phyloP scores from a whole-genome alignment of 768 basidiomycete species.

The Leccinellum rugosiceps region DNA sequence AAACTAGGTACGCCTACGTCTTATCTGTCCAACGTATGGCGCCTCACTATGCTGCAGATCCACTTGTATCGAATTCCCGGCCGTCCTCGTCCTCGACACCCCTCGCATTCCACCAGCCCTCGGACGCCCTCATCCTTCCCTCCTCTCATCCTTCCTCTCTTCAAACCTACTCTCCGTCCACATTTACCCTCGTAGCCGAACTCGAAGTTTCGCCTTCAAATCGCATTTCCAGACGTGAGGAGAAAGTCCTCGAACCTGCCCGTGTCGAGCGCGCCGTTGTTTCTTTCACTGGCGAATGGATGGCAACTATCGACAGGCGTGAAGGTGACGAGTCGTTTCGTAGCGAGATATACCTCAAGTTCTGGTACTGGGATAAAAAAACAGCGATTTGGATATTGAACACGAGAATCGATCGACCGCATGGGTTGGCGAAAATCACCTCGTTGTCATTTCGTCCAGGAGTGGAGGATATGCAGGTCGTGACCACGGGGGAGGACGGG shows the following conservation, averaged over 20 bases:
- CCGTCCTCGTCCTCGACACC: slow-evolving; percentile 50
- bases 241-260: slow-evolving; percentile 70
- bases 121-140: slow-evolving; percentile 79
- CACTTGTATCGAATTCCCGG: slow-evolving; percentile 30
- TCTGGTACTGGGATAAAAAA: slow-evolving; percentile 83
- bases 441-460: slow-evolving; percentile 67
- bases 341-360: slow-evolving; percentile 76
- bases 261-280: slow-evolving; percentile 70
- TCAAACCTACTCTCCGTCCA: slow-evolving; percentile 79
- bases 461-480: slow-evolving; percentile 43
- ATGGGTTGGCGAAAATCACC: slow-evolving; percentile 62
- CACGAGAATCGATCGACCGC: slow-evolving; percentile 87
- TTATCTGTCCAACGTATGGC: not conserved
- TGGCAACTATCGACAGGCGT: slow-evolving; percentile 85
- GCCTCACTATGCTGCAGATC: slow-evolving; percentile 29
- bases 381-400: slow-evolving; percentile 69
- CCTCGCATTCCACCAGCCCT: slow-evolving; percentile 69
- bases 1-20: slow-evolving; percentile 58
- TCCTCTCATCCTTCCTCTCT: slow-evolving; percentile 96
- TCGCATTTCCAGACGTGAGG: slow-evolving; percentile 78
- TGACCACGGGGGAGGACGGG: slow-evolving; percentile 75
- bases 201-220: slow-evolving; percentile 94
- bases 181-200: slow-evolving; percentile 73
- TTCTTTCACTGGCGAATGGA: slow-evolving; percentile 75
- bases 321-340: slow-evolving; percentile 63